These are phyloP conservation scores for Chaetomiaceae sp. DNA, from an alignment of 2,329 filamentous ascomycete species.

Conservation along the genomic window DNA sequence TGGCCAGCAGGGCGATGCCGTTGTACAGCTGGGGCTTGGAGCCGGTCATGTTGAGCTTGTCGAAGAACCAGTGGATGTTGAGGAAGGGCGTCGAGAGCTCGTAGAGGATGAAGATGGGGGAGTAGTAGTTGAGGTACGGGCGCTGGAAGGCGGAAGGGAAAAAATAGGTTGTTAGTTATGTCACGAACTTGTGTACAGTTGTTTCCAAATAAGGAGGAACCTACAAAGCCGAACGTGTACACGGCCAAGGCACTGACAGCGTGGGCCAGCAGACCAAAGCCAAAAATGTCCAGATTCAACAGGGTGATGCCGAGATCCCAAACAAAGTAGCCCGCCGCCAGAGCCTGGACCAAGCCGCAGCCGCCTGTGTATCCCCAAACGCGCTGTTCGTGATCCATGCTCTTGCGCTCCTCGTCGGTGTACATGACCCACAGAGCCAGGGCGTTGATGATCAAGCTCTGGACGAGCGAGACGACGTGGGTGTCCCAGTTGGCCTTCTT, in stretches of 20 bases:
- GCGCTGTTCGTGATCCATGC: constrained; percentile 63
- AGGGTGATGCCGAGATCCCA: constrained; percentile 74
- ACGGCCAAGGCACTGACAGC: constrained; percentile 69
- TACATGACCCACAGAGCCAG: constrained; percentile 72
- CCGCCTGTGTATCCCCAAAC: constrained; percentile 75
- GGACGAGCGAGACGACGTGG: constrained; percentile 78
- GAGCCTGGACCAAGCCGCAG: constrained; percentile 67
- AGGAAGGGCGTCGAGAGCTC: constrained; percentile 81
- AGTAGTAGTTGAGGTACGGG: constrained; percentile 82
- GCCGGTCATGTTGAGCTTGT: constrained; percentile 79
- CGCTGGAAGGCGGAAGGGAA: constrained; percentile 50
- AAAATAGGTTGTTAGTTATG: too few relatives aligned
- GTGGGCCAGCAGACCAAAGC: constrained; percentile 71
- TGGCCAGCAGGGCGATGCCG: constrained; percentile 65
- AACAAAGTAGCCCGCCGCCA: constrained; percentile 77
- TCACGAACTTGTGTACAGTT: too few relatives aligned
- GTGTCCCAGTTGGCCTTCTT: constrained; percentile 80
- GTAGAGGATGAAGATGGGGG: constrained; percentile 76
- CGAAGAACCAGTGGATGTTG: constrained; percentile 89
- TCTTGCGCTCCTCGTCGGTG: constrained; percentile 60
- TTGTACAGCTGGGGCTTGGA: constrained; percentile 71
- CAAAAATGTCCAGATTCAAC: constrained; percentile 66
- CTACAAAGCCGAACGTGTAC: constrained; percentile 74
- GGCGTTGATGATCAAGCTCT: constrained; percentile 66
- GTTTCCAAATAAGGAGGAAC: constrained; percentile 33